These are phyloP conservation scores for Diaporthe aspalathi DNA, from an alignment of 2,329 filamentous ascomycete species.

Conservation along the genomic window DNA sequence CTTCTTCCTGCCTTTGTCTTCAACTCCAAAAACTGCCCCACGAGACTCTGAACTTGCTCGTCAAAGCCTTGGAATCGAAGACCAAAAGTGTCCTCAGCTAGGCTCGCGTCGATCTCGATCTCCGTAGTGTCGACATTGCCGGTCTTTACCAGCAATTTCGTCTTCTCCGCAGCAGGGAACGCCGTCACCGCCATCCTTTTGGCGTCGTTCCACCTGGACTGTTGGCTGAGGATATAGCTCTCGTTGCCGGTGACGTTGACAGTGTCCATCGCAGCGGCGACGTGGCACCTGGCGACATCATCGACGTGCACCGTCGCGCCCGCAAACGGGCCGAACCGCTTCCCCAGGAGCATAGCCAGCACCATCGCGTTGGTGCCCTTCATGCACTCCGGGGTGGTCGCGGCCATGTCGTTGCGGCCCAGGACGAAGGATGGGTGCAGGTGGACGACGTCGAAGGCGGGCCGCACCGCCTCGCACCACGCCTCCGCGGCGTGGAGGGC, in stretches of 20 bases:
- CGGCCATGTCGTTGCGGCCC: slow-evolving; percentile 51
- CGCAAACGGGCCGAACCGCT: slow-evolving; percentile 42
- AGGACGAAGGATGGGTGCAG: slow-evolving; percentile 52
- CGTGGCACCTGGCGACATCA: slow-evolving; percentile 53
- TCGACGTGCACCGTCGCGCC: slow-evolving; percentile 52
- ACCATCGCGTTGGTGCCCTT: slow-evolving; percentile 51
- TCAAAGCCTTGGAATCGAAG: slow-evolving; percentile 44
- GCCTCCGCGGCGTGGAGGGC: slow-evolving; percentile 49
- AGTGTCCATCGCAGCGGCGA: slow-evolving; percentile 49
- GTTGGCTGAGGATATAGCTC: slow-evolving; percentile 48
- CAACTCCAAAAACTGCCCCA: slow-evolving; percentile 46
- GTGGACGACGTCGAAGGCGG: slow-evolving; percentile 51
- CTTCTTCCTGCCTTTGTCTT: slow-evolving; percentile 5
- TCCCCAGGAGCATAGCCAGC: slow-evolving; percentile 50
- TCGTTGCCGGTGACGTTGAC: slow-evolving; percentile 46
- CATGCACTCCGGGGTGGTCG: slow-evolving; percentile 45
- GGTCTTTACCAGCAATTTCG: slow-evolving; percentile 42
- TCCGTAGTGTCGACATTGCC: slow-evolving; percentile 43
- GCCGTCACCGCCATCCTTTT: slow-evolving; percentile 50
- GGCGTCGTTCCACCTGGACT: slow-evolving; percentile 52
- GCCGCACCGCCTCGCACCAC: slow-evolving; percentile 48
- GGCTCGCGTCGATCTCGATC: slow-evolving; percentile 46
- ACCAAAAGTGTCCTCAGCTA: slow-evolving; percentile 45
- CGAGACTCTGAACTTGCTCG: slow-evolving; percentile 46
- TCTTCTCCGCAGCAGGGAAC: slow-evolving; percentile 46